phyloP scores from a whole-genome alignment of 2,329 filamentous ascomycete genomes.

The Alternaria arbusti region DNA sequence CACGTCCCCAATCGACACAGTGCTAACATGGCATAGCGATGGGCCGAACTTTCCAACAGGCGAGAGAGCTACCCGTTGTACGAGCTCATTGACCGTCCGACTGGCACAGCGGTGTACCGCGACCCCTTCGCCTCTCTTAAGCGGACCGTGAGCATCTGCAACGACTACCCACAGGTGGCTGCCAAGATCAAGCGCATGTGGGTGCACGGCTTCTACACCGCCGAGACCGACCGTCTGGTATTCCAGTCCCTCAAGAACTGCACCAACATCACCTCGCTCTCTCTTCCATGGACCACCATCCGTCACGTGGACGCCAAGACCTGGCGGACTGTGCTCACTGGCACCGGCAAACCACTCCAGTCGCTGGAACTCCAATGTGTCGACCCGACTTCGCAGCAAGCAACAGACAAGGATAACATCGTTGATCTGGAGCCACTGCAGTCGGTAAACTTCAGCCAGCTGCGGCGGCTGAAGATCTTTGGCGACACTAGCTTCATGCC shows the following conservation, averaged over 20 bases:
- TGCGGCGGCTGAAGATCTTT: constrained; percentile 61
- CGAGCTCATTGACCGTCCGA: constrained; percentile 56
- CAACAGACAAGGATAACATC: constrained; percentile 47
- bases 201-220: constrained; percentile 62
- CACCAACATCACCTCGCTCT: constrained; percentile 55
- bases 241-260: constrained; percentile 57
- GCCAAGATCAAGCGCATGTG: constrained; percentile 59
- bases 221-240: constrained; percentile 58
- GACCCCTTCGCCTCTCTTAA: constrained; percentile 59
- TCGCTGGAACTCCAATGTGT: constrained; percentile 61
- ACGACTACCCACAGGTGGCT: constrained; percentile 53
- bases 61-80: constrained; percentile 56
- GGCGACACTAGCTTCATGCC: constrained; percentile 62
- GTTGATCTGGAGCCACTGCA: constrained; percentile 54
- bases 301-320: constrained; percentile 56
- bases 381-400: constrained; percentile 56
- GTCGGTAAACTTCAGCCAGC: constrained; percentile 57
- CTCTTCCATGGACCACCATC: constrained; percentile 61
- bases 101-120: constrained; percentile 58
- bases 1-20: too few species aligned
- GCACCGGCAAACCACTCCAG: constrained; percentile 52
- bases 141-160: constrained; percentile 56
- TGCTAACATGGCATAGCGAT: constrained; percentile 52
- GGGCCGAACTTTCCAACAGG: constrained; percentile 55
- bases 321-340: constrained; percentile 57